Evolutionary conservation across 345 rosid species (phyloP), one percentile per base, ranked within the genome.

Genomic region (Punica granatum): DNA sequence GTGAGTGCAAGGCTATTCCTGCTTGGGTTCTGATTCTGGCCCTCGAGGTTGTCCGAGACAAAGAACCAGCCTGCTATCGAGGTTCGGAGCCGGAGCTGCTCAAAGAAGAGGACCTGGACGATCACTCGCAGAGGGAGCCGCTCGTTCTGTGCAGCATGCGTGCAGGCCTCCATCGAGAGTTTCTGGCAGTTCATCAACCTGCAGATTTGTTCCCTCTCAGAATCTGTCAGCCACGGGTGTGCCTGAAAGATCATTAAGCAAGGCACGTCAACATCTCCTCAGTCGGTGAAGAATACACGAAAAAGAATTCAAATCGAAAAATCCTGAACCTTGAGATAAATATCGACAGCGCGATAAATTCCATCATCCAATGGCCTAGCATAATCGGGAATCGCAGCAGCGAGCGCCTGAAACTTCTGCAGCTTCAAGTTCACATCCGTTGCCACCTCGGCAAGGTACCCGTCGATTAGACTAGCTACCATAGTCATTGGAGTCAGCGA

Each of bases 71-170:
- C 90, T 16, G 90, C 75, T 48, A 93, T 67, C 8, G 94, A 90
- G 70, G 90, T 90, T 1, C 96, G 79, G 16, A 93, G 97, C 62
- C 94, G 72, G 61, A 93, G 88, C 73, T 93, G 98, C 71, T 93
- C 98, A 60, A 87, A 89, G 92, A 93, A 93, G 66, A 90, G 69
- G 68, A 93, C 88, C 79, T 93, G 97, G 69, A 93, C 94, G 2
- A 90, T 82, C 53, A 90, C 88, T 70, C 97, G 75, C 13, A 93
- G 84, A 0, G 97, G 98, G 53, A 93, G 84, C 81, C 96, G 85
- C 76, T 90, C 97, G 42, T 93, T 93, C 80, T 90, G 92, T 0
- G 98, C 86, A 44, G 98, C 98, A 68, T 93, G 97, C 13, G 96
- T 86, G 83, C 90, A 83, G 64, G 92, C 98, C 69, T 93, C 98